Conservation (phyloP, 1,139 yeast genomes). For the Geotrichum restrictum region DNA sequence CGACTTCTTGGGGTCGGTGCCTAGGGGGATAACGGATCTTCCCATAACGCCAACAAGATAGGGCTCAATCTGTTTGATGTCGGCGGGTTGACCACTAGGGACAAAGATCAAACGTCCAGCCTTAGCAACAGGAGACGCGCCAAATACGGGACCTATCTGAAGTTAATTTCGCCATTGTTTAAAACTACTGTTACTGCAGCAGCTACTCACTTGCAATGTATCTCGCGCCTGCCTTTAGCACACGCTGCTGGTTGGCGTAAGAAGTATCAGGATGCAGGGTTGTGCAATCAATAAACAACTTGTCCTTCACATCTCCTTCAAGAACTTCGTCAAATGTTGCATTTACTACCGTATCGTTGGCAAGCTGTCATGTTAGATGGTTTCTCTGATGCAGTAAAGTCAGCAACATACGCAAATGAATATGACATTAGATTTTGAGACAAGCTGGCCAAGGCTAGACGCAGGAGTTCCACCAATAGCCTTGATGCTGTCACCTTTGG, state of each 20-base stretch:
- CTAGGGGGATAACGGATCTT: slow-evolving; percentile 28
- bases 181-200: background rate
- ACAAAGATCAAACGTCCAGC: slow-evolving; percentile 32
- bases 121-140: slow-evolving; percentile 33
- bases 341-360: slow-evolving; percentile 25
- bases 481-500: slow-evolving; percentile 24
- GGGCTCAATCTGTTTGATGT: slow-evolving; percentile 27
- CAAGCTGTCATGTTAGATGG: slow-evolving; percentile 14
- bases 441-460: slow-evolving; percentile 22
- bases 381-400: background rate
- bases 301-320: slow-evolving; percentile 23
- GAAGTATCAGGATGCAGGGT: slow-evolving; percentile 36
- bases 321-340: slow-evolving; percentile 19
- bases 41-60: slow-evolving; percentile 32
- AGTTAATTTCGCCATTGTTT: no score
- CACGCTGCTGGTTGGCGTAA: slow-evolving; percentile 19
- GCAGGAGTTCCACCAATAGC: slow-evolving; percentile 25
- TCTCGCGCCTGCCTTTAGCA: slow-evolving; percentile 25
- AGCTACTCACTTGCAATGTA: slow-evolving; percentile 27
- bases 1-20: slow-evolving; percentile 31
- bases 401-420: slow-evolving; percentile 21
- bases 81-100: slow-evolving; percentile 30
- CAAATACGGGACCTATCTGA: slow-evolving; percentile 32
- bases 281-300: slow-evolving; percentile 31
- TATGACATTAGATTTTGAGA: slow-evolving; percentile 23